Evolutionary conservation across 2,329 filamentous ascomycete genomes (phyloP), one percentile per base, ranked within the genome.

Genomic region (Emergomyces pasteurianus): DNA sequence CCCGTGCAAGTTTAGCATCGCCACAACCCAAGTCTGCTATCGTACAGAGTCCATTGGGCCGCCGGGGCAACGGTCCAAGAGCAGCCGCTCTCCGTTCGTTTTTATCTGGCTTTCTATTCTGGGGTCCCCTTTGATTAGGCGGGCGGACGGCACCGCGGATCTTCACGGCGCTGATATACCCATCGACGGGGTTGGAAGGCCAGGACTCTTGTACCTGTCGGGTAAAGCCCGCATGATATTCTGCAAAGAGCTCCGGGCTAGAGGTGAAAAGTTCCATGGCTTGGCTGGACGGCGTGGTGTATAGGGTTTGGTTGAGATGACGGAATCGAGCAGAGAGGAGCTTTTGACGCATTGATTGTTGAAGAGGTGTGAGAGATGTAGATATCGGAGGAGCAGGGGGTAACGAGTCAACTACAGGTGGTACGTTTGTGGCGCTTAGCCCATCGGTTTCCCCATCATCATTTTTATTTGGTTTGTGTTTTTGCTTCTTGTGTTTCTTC

Each of bases 171-270:
- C 77, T 72, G 65, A 96, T 86, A 77, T 95, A 97, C 61, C 83
- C 84, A 73, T 96, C 89, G 54, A 99, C 90, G 0, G 94, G 94
- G 75, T 99, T 99, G 71, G 92, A 89, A 8, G 94, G 94, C 94
- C 94, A 99, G 2, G 92, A 77, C 60, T 78, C 88, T 70, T 90
- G 87, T 62, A 97, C 94, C 77, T 99, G 94, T 59, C 92, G 89
- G 0, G 92, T 88, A 81, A 99, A 99, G 40, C 94, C 94, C 63
- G 91, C 87, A 77, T 99, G 94, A 75, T 99, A 99, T 76, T 97
- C 92, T 67, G 85, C 82, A 77, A 97, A 99, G 82, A 97, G 92
- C 71, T 95, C 90, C 0, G 94, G 94, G 57, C 89, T 90, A 40
- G 88, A 80, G 58, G 84, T 80, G 78, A 99, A 97, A 28, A 97